phyloP scores from a whole-genome alignment of 495 filamentous ascomycete species.

The Staphylotrichum tortipilum region DNA sequence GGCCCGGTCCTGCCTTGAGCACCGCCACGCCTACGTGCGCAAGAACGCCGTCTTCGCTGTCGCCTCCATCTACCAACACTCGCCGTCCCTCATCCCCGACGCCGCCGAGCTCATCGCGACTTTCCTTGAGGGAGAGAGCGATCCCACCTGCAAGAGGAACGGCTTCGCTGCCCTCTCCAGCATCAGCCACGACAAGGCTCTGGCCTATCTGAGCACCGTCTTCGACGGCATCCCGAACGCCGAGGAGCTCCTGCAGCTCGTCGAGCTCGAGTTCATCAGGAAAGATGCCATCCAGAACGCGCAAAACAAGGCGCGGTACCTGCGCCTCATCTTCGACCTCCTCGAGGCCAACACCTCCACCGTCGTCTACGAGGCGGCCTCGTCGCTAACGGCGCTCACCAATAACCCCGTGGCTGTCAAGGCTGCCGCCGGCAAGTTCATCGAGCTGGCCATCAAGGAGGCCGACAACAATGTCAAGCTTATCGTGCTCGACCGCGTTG shows the following conservation, averaged over 20 bases:
- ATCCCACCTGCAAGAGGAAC: constrained; percentile 96
- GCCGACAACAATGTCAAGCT: constrained; percentile 99
- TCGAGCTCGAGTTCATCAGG: constrained; percentile 91
- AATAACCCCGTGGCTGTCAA: constrained; percentile 97
- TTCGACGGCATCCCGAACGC: constrained; percentile 93
- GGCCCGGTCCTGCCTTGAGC: constrained; percentile 82
- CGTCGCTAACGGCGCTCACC: constrained; percentile 86
- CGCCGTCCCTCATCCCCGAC: constrained; percentile 86
- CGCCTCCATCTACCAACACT: constrained; percentile 85
- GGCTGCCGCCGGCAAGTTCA: constrained; percentile 90
- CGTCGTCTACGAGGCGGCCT: constrained; percentile 97
- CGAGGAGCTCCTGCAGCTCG: constrained; percentile 87
- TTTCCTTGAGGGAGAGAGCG: constrained; percentile 86
- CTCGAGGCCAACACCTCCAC: constrained; percentile 88
- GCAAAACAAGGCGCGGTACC: constrained; percentile 89
- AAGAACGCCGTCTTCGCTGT: constrained; percentile 97
- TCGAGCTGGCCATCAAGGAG: constrained; percentile 93
- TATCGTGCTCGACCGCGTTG: constrained; percentile 91
- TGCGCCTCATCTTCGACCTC: constrained; percentile 93
- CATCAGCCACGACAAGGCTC: constrained; percentile 86
- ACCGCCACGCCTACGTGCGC: constrained; percentile 93
- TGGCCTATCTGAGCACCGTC: constrained; percentile 80
- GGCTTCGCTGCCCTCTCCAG: constrained; percentile 85
- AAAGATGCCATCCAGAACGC: constrained; percentile 94
- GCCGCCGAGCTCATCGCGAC: constrained; percentile 84